Evolutionary conservation across 179 eudicot species (phyloP).

Genomic region (Monotropa hypopitys): DNA sequence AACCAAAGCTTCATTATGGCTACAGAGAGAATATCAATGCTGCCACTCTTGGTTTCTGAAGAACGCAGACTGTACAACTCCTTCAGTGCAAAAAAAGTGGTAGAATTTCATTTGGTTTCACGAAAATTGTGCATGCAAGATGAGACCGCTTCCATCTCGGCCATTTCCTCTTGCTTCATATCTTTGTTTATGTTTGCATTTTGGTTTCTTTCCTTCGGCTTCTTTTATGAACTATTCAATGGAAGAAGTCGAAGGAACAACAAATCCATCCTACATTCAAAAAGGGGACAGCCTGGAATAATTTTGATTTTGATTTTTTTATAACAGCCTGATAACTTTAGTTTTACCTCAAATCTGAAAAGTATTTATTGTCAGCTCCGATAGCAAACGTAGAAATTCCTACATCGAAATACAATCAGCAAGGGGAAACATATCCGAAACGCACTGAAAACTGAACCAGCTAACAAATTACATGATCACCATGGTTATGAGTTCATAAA

Average conservation of each 20-base stretch:
- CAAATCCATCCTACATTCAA: background rate
- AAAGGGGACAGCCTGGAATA: no score
- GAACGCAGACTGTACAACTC: no score
- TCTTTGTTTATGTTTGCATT: background rate
- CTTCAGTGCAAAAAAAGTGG: no score
- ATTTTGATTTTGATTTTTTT: no score
- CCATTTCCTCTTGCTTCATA: background rate
- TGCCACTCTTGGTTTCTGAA: no score
- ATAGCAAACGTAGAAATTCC: background rate
- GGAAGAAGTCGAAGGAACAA: background rate
- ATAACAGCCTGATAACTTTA: no score
- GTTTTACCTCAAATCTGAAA: conserved; percentile 1
- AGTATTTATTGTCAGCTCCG: background rate
- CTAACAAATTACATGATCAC: background rate
- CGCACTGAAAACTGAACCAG: background rate
- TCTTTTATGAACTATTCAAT: background rate
- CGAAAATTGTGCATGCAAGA: no score
- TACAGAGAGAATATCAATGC: no score
- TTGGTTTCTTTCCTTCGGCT: background rate
- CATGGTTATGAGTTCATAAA: background rate
- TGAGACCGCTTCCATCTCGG: no score
- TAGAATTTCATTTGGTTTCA: no score
- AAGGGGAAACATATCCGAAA: background rate
- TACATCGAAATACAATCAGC: background rate
- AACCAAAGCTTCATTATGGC: no score